Evolutionary conservation across 2,329 filamentous ascomycete genomes (phyloP), one percentile per base, ranked within the genome.

Genomic region (Colletotrichum navitas): DNA sequence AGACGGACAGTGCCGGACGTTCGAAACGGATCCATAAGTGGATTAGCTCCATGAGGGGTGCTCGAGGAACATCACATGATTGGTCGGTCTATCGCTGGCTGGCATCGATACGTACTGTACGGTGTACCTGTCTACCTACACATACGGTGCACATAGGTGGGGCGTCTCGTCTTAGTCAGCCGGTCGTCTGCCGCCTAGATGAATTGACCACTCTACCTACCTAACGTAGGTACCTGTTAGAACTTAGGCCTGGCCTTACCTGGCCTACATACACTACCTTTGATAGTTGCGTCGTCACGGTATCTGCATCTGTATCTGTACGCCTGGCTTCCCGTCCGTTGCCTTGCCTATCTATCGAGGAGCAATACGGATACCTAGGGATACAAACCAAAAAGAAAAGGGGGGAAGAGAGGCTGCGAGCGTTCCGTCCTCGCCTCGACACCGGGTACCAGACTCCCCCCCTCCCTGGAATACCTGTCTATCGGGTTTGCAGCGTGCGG

Each of bases 21-120:
- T 63, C 11, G 34, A 63, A 63, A 63, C 61, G 61, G 61, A 54
- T 24, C 61, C 39, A 21, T 21, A n/a, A 39, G 24, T 16, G 61
- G 47, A 41, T 24, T 43, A 51, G 45, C 47, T 11, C 29, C 1
- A 11, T 8, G 3, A 14, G 11, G 3, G 32, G 26, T 18, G 29
- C 1, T 6, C 10, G 7, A 34, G 10, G 2, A 7, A 3, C 2
- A 21, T n/a, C 34, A 11, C 54, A 14, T 43, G 49, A 39, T 58
- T 64, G 49, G 62, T 18, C 47, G 2, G 14, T 1, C 29, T n/a
- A n/a, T n/a, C n/a, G n/a, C n/a, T n/a, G n/a, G n/a, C n/a, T n/a
- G n/a, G n/a, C n/a, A n/a, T n/a, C n/a, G n/a, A n/a, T n/a, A n/a
- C n/a, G n/a, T n/a, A n/a, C n/a, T n/a, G n/a, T n/a, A n/a, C n/a